Percentiles rank a stretch among this genome's conserved stretches.
These are phyloP conservation scores for Klebsormidium nitens DNA, from an alignment of 139 green algal genomes.

Conservation along the genomic window DNA sequence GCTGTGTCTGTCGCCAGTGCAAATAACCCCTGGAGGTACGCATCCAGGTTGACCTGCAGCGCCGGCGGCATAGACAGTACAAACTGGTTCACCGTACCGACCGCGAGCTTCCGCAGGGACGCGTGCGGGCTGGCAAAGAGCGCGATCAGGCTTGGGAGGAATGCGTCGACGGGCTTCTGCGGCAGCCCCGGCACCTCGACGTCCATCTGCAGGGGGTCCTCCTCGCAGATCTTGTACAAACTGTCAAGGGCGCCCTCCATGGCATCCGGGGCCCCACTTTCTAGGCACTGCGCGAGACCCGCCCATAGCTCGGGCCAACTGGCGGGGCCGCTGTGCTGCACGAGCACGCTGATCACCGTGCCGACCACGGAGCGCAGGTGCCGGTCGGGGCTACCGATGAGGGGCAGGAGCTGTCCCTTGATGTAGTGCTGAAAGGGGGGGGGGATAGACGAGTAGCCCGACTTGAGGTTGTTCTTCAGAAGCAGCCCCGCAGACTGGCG, in stretches of 20 bases:
- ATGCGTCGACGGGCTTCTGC: conserved; percentile 26
- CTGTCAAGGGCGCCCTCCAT: conserved; percentile 82
- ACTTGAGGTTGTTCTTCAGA: conserved; percentile 92
- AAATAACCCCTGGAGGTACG: conserved; percentile 80
- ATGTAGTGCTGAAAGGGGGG: conserved; percentile 65
- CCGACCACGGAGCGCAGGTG: conserved; percentile 75
- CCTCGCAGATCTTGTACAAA: conserved; percentile 82
- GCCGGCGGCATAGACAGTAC: conserved; percentile 30
- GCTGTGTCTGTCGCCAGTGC: conserved; percentile 66
- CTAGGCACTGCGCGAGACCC: conserved; percentile 50
- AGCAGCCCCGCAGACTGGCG: conserved; percentile 85
- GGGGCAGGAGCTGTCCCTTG: conserved; percentile 67
- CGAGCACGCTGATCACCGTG: conserved; percentile 52
- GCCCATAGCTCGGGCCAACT: conserved; percentile 76
- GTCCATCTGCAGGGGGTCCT: conserved; percentile 63
- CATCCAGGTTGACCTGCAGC: conserved; percentile 31
- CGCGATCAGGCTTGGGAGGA: conserved; percentile 32
- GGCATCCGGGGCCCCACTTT: conserved; percentile 44
- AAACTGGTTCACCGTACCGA: conserved; percentile 36
- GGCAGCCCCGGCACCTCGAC: conserved; percentile 27
- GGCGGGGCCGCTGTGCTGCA: conserved; percentile 43
- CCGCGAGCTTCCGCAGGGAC: conserved; percentile 24
- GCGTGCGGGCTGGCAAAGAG: conserved; percentile 29
- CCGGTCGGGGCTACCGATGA: conserved; percentile 53
- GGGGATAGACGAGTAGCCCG: conserved; percentile 50